Base-by-base conservation (phyloP, 208 protist species). In the Trichomonas vaginalis region DNA sequence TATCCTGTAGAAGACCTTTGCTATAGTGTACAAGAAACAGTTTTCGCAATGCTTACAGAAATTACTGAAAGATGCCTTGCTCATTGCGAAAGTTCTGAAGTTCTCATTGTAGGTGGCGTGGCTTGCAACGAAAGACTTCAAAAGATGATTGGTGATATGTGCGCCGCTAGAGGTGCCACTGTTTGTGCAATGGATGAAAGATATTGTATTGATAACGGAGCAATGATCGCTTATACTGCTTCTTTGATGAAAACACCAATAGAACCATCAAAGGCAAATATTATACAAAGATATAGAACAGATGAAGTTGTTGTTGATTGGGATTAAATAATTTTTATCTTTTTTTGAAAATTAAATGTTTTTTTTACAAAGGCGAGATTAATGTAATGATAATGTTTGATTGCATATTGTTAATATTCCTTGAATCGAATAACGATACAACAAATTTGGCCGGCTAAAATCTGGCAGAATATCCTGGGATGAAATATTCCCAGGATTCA, bases 161-260 rank as follows among this genome's bases (percentile, higher is more conserved):
- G 45, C 6, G 17, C 0, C 14, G 87, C 96, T n/a, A 87, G 96
- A 70, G 90, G 86, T 87, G 96, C 79, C 3, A 37, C 40, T 27
- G 48, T 97, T 1, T 96, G 80, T 95, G 95, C 92, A 42, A 97
- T 96, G 95, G 96, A 97, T 92, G 96, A 97, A 12, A n/a, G 99
- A 10, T 99, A 99, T 97, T 99, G 99, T 96, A 99, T 99, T 96
- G 99, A 99, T 97, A 99, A 99, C 97, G 99, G 99, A 1, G 99
- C 98, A 86, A 99, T 99, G 99, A 99, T 99, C 96, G 99, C 99
- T 4, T 99, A 99, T 96, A 98, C 98, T 0, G 96, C 95, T 27
- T 96, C 88, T 6, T 49, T 96, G 12, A 95, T 96, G 87, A 51
- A 48, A 23, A 51, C 35, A 27, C 14, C 39, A 15, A 45, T 32